Base-by-base conservation (phyloP, 495 filamentous ascomycete species). In the Penicillium soppii region DNA sequence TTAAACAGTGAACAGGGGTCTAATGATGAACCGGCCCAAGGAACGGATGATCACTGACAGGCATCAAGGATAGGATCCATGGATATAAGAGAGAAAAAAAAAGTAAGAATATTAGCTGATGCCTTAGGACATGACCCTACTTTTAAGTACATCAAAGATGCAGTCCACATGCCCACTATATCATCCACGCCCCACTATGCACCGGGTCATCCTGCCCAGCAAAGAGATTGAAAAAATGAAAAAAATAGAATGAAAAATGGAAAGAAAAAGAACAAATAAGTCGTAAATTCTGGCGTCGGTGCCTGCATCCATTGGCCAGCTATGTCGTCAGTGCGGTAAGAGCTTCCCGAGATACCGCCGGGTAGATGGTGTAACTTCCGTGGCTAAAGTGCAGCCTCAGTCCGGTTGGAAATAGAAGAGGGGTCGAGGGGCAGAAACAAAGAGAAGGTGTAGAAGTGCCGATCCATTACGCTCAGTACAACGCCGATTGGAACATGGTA, bases 261-360 rank as follows among this genome's bases (percentile, higher is more conserved):
- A 46, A 40, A 29, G 22, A 49, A 51, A 56, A 23, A 29, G 22
- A 22, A 30, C 13, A 39, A 37, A 50, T 6, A 43, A 39, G 30
- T 50, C 35, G 19, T 46, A 33, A 48, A 17, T 27, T 9, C 47
- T 41, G 26, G 44, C 40, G 42, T 10, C 23, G 49, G 52, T 59
- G 56, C 56, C 57, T 57, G 60, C 53, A 49, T 52, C 49, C 45
- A 55, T 60, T 51, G 52, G 43, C 50, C 50, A 60, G 50, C 47
- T 32, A 54, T 43, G 47, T 63, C 43, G 37, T 54, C 50, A 60
- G 36, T 26, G 36, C 19, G 25, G 44, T 35, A 50, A 51, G 47
- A 29, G 33, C 29, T 37, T 45, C 51, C 42, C 37, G 37, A 47
- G 32, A 2, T 30, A 43, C 16, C 23, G 20, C 23, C n/a, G 29